Evolutionary conservation across 2,329 filamentous ascomycete genomes (phyloP), one percentile per base, ranked within the genome.

Genomic region (Alternaria incomplexa): DNA sequence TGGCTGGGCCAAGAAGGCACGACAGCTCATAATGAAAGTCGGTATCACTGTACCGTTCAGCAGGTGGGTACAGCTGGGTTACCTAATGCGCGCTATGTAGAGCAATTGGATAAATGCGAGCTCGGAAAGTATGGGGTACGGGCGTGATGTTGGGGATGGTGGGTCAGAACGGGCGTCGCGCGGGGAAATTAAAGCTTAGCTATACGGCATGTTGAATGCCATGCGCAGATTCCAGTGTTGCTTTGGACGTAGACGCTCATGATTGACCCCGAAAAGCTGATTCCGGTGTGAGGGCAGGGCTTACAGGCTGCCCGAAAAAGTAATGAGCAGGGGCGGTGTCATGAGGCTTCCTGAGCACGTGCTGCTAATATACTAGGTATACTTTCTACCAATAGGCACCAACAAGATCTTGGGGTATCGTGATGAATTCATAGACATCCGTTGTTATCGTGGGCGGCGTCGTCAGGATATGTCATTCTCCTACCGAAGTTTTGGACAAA

Each of bases 161-260:
- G 59, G 54, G 47, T 53, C 59, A 36, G 46, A 52, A 36, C 40
- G 59, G 59, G 40, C 26, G n/a, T 32, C 43, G 58, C 17, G 58
- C 58, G 58, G 58, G 58, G 52, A 51, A 51, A 61, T 50, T 47
- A 61, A 61, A 61, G 58, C 53, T 57, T 61, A 57, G 46, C 46
- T 52, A 20, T 26, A 61, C 32, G 45, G 58, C 45, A 46, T 48
- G 43, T 57, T 32, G 20, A 1, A 20, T 40, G 10, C 6, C 36
- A 36, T 48, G 45, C 22, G 2, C 8, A 7, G 1, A 2, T 26
- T 8, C 3, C 0, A 13, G 3, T 45, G 3, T 45, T 45, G 43
- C 0, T 40, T 17, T 40, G 9, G 0, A 17, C 11, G 36, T 17
- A 17, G 36, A 40, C 9, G 36, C 3, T 40, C n/a, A 40, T 2